Base-by-base conservation (phyloP, 805 yeast species). In the Candida alai region DNA sequence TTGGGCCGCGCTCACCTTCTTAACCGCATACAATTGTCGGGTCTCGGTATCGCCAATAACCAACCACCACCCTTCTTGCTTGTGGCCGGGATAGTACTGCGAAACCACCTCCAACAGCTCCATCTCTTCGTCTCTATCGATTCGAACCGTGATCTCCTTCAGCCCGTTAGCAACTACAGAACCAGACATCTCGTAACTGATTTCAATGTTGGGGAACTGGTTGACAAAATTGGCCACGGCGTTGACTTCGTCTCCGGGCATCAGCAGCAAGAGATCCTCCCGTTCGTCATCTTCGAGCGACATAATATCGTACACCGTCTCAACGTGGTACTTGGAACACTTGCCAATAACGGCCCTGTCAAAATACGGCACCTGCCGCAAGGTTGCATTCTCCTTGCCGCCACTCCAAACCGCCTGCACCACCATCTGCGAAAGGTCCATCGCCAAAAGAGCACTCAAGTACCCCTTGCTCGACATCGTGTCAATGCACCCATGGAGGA, bases 341-440 rank as follows among this genome's bases (percentile, higher is more conserved):
- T 82, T 65, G 14, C 60, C 57, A 24, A 86, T 52, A 10, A 79
- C 68, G 1, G 57, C 69, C 28, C 65, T 64, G 26, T 47, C 52
- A 34, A 88, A 75, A 46, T 64, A 72, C 2, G 98, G 98, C 22
- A 90, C 66, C 57, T 90, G 98, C 47, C 74, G 76, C 49, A 90
- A 68, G 2, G 93, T 81, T 31, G 75, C 74, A 12, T 16, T 19
- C 6, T 5, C 6, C 17, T 26, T 23, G 36, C 84, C 95, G 6
- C 77, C 67, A 44, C 78, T 84, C 95, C 96, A 87, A 17, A 84
- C 64, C 1, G 84, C 94, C 54, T 90, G 97, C 1, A 82, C 76
- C 5, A 86, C 59, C 94, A 87, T 84, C 52, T 93, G 98, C 2
- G 84, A 73, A 33, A 88, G 52, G 52, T 93, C 97, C 84, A 93